These are phyloP conservation scores for Vaccinium vitisidaea DNA, from an alignment of 148 eudicot genomes.

Conservation along the genomic window DNA sequence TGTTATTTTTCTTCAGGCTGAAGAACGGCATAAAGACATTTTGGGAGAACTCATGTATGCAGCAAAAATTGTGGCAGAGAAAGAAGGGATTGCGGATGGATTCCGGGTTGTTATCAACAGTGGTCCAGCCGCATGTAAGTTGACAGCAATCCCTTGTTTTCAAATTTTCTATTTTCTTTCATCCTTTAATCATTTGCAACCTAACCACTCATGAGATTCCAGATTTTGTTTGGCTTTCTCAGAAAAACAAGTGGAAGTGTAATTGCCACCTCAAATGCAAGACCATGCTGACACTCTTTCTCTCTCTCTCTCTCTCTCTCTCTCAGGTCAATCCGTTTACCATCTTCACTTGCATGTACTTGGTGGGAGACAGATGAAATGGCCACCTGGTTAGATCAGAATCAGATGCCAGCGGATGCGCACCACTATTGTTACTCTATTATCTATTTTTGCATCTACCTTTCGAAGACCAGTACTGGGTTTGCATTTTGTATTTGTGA, in stretches of 20 bases:
- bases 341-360: constrained; percentile 81
- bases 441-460: not conserved
- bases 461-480: not conserved
- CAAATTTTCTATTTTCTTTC: not conserved
- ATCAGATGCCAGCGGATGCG: not conserved
- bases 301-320: constrained; percentile 14
- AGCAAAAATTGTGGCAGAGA: constrained; percentile 69
- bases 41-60: constrained; percentile 66
- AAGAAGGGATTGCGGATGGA: constrained; percentile 71
- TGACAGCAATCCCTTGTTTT: not conserved
- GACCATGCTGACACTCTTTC: constrained; percentile 3
- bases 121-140: constrained; percentile 65
- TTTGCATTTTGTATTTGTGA: not conserved
- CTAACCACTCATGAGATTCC: not conserved
- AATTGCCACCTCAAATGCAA: not conserved
- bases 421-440: not conserved
- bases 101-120: constrained; percentile 72
- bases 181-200: not conserved
- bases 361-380: constrained; percentile 77
- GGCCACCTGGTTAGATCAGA: constrained; percentile 63
- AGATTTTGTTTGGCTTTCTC: not conserved
- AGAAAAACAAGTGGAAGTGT: not conserved
- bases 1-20: constrained; percentile 43
- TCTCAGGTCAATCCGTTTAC: constrained; percentile 72
- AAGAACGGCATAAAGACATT: constrained; percentile 53